phyloP scores from a whole-genome alignment of 345 rosid species.

The Brassica cretica region DNA sequence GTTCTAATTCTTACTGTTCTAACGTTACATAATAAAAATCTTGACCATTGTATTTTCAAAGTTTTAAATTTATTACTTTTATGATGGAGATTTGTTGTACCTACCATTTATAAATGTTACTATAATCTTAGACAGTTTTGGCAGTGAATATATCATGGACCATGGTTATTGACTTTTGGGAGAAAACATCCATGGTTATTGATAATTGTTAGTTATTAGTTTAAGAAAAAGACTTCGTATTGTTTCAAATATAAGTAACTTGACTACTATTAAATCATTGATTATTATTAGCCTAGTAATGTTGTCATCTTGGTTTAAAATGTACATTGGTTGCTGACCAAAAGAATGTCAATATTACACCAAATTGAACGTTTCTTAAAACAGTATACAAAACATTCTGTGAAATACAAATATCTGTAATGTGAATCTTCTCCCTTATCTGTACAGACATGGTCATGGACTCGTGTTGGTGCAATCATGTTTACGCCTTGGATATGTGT shows the following conservation, averaged over 20 bases:
- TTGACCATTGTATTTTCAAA: background rate
- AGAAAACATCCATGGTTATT: background rate
- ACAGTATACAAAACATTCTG: background rate
- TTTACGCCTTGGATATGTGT: conserved; percentile 13
- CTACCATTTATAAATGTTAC: background rate
- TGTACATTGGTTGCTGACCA: conserved; percentile 17
- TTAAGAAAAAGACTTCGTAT: background rate
- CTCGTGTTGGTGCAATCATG: conserved; percentile 16
- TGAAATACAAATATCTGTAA: background rate
- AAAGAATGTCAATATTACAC: conserved; percentile 16
- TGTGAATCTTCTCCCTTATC: background rate
- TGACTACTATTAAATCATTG: background rate
- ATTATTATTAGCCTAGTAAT: background rate
- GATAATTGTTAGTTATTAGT: background rate
- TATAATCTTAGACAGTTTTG: background rate
- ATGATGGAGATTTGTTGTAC: background rate
- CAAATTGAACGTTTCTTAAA: background rate
- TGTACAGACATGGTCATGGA: conserved; percentile 6
- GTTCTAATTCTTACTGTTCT: background rate
- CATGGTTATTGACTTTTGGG: background rate
- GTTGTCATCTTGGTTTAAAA: conserved; percentile 11
- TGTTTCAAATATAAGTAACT: background rate
- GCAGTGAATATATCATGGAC: background rate
- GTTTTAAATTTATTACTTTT: background rate
- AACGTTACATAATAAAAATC: background rate